Evolutionary conservation across 805 yeast genomes (phyloP), one percentile per base, ranked within the genome.

Genomic region (Osmozyma mogii): DNA sequence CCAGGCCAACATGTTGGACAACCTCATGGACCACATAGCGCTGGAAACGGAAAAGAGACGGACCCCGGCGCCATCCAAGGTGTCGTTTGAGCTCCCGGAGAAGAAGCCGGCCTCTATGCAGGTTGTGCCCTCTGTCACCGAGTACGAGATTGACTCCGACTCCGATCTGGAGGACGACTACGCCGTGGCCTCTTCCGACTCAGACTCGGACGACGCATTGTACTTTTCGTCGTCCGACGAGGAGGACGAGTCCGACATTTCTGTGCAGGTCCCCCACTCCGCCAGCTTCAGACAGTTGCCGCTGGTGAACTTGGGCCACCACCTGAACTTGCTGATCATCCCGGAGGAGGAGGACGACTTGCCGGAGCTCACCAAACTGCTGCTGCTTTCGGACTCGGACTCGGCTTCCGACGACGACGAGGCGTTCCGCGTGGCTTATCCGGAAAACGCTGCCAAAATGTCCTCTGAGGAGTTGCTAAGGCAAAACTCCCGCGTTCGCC

Each of bases 1-100:
- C 23, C 87, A 80, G 52, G 85, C 87, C 13, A 80, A 79, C 50
- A 56, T 80, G 60, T 63, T 79, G 38, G 87, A 80, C 46, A 65
- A 61, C 37, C 49, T 79, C 30, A 75, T 80, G 70, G 83, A 72
- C 44, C 57, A 57, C 32, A 54, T 71, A 21, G 38, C 56, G 27
- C 44, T 36, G 22, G 56, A 54, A 37, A 44, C 58, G 21, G 50
- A 43, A 31, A 50, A 52, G 38, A 37, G 58, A 6, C 11, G 11
- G 23, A 7, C 29, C 27, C 32, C 25, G 26, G 22, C 28, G 6
- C 31, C 30, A 13, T 14, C 36, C 21, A 31, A 31, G 13, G 30
- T 30, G 7, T 22, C 38, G 14, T 33, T 35, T 19, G 15, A 32
- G 9, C 34, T 31, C 35, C 51, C 40, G 31, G 52, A 32, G 31